Base-by-base conservation (phyloP, 345 rosid species). In the Euphorbia tirucalli region DNA sequence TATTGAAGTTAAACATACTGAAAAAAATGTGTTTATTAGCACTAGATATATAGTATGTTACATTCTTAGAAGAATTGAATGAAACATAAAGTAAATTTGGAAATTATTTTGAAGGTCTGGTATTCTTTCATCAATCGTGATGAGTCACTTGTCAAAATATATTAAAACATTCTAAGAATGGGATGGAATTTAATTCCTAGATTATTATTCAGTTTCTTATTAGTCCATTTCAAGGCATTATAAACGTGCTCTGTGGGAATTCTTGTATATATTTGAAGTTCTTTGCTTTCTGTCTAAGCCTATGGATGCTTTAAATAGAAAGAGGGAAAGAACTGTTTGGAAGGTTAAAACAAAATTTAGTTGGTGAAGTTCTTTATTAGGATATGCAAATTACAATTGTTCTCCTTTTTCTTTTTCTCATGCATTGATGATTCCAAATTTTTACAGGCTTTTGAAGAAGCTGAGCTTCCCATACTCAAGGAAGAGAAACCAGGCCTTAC, bases 401-500 rank as follows among this genome's bases (percentile, higher is more conserved):
- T 8, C 52, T 30, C 11, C 27, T 8, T 65, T 32, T 39, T 48
- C 44, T 76, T 18, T 54, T 63, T 3, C n/a, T 22, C 32, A 55
- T 54, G n/a, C 68, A 49, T 22, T 64, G 64, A 58, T 31, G 30
- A 24, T 25, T 28, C 66, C 28, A 11, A n/a, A 39, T 65, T 24
- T 30, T 28, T 37, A 10, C 43, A 92, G 99, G 97, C 96, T 32
- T 95, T 77, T 83, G 99, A 95, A 77, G 99, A 95, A 84, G 93
- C 87, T 68, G 99, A 95, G 84, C 90, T 95, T 57, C 97, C 97
- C 1, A 86, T 64, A 85, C 87, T 95, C 63, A 95, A 89, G 84
- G 96, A 82, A 69, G 99, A 95, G 85, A 95, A 90, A 71, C 98
- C 98, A 19, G 99, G 99, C 71, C 97, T 95, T 69, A 92, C 98